Evolutionary conservation across 345 rosid genomes (phyloP).

Genomic region (Syzygium oleosum): DNA sequence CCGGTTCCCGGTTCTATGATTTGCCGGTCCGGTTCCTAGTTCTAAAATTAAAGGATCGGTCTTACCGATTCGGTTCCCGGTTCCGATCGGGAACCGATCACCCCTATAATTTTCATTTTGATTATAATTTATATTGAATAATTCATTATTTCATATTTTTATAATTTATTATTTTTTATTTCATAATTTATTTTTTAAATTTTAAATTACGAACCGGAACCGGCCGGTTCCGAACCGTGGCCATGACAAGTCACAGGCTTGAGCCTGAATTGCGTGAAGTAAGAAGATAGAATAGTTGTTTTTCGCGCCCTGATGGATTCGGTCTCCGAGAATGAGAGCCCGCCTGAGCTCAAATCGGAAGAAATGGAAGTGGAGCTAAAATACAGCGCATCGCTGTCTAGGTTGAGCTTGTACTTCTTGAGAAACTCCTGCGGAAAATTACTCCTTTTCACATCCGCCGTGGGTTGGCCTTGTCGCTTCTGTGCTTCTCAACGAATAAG

Average conservation of each 20-base stretch:
- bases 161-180: too few relatives aligned
- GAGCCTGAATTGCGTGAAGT: constrained; percentile 22
- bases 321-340: constrained; percentile 74
- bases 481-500: constrained; percentile 19
- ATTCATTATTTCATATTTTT: too few relatives aligned
- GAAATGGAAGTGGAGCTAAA: constrained; percentile 67
- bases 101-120: too few relatives aligned
- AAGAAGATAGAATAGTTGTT: constrained; percentile 27
- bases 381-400: constrained; percentile 33
- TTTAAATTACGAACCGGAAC: too few relatives aligned
- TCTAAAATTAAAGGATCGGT: too few relatives aligned
- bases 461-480: constrained; percentile 24
- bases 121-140: too few relatives aligned
- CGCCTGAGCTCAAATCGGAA: constrained; percentile 66
- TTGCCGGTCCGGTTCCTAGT: too few relatives aligned
- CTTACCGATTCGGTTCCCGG: too few relatives aligned
- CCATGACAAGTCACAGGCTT: constrained; percentile 39
- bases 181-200: too few relatives aligned
- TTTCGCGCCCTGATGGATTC: constrained; percentile 39
- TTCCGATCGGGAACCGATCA: too few relatives aligned
- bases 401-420: constrained; percentile 12
- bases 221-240: too few relatives aligned
- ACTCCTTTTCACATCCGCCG: constrained; percentile 1
- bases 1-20: too few relatives aligned
- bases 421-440: constrained; percentile 4